Evolutionary conservation across 1,284 basidiomycete genomes (phyloP).

Genomic region (Phaffia rhodozyma): DNA sequence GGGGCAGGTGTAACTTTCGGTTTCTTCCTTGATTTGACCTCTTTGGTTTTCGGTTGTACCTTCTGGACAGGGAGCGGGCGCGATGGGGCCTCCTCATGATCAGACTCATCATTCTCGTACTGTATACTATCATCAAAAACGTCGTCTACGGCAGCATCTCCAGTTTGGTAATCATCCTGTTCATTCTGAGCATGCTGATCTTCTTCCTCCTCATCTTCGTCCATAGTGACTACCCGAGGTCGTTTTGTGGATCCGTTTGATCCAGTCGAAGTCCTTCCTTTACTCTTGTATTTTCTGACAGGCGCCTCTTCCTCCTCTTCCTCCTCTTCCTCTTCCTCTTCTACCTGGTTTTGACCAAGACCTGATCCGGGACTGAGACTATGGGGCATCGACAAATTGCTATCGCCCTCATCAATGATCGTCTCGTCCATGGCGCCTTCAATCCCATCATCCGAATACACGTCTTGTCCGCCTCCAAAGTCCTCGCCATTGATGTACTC

Average conservation of each 20-base stretch:
- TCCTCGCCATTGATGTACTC: background rate
- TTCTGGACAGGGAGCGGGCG: too few relatives aligned
- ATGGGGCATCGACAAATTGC: background rate
- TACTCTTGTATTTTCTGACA: background rate
- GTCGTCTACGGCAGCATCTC: too few relatives aligned
- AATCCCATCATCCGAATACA: background rate
- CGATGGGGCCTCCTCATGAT: too few relatives aligned
- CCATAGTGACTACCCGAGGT: too few relatives aligned
- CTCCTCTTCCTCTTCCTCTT: background rate
- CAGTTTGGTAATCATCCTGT: background rate
- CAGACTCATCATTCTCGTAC: too few relatives aligned
- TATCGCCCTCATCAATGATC: background rate
- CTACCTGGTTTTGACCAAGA: too few relatives aligned
- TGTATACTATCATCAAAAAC: too few relatives aligned
- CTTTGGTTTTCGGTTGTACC: too few relatives aligned
- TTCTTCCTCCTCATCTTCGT: too few relatives aligned
- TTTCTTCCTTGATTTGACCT: too few relatives aligned
- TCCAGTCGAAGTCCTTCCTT: background rate
- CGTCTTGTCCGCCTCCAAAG: background rate
- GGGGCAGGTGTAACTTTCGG: too few relatives aligned
- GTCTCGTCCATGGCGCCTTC: background rate
- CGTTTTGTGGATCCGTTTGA: background rate
- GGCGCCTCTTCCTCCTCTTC: slow-evolving; percentile 2
- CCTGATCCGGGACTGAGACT: too few relatives aligned
- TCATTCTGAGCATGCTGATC: background rate